These are phyloP conservation scores for Neofusicoccum ribis DNA, from an alignment of 2,329 filamentous ascomycete genomes.

Conservation along the genomic window DNA sequence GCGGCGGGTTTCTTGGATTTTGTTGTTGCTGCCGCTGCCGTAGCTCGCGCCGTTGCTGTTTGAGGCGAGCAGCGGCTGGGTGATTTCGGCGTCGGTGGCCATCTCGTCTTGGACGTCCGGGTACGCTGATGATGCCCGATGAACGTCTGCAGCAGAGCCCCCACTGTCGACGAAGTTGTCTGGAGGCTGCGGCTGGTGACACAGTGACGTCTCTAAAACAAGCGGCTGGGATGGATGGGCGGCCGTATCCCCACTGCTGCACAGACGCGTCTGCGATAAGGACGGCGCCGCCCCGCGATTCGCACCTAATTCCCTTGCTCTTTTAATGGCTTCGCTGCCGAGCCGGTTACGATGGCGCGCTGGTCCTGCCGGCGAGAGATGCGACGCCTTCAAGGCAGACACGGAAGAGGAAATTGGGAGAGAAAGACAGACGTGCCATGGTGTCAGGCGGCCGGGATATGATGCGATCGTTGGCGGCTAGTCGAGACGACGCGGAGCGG, in stretches of 20 bases:
- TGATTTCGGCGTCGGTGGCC: not conserved
- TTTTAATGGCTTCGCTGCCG: not conserved
- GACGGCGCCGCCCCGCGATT: not conserved
- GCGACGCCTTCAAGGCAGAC: not conserved
- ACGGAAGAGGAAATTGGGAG: not conserved
- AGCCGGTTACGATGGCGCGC: not conserved
- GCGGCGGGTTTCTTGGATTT: not conserved
- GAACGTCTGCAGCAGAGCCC: too few species aligned
- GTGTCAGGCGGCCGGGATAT: not conserved
- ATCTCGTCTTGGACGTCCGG: not conserved
- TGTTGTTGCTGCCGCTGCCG: not conserved
- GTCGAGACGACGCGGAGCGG: not conserved
- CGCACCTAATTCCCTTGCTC: not conserved
- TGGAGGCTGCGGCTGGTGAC: not conserved
- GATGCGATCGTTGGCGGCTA: not conserved
- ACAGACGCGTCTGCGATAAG: slow-evolving; percentile 9
- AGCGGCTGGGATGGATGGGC: not conserved
- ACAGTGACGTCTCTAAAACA: not conserved
- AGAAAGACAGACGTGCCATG: not conserved
- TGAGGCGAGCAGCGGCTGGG: slow-evolving; percentile 11
- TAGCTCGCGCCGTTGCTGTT: not conserved
- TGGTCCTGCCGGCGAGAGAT: not conserved
- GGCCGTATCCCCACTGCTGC: slow-evolving; percentile 1
- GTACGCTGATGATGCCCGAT: too few species aligned
- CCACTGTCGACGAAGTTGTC: not conserved